Evolutionary conservation across 1,284 basidiomycete genomes (phyloP).

Genomic region (Ganoderma lucidum): DNA sequence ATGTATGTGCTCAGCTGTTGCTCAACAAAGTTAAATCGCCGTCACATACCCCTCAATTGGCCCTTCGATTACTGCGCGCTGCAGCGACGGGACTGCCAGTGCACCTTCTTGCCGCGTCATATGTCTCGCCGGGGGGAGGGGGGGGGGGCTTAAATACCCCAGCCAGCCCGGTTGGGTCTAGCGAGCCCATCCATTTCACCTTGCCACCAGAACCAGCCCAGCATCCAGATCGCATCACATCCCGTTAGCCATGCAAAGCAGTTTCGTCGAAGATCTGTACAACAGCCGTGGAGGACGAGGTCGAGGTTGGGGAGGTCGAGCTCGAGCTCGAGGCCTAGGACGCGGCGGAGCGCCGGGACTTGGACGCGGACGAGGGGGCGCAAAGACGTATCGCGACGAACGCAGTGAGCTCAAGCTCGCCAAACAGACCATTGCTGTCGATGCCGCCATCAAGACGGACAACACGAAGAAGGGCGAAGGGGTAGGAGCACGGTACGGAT

Average conservation of each 20-base stretch:
- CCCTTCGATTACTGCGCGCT: background rate
- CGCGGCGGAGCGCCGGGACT: background rate
- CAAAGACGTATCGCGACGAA: background rate
- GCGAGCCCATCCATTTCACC: background rate
- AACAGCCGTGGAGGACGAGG: slow-evolving; percentile 3
- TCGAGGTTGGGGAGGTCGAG: background rate
- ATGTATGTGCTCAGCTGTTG: background rate
- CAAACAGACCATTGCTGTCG: background rate
- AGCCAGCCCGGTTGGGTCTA: background rate
- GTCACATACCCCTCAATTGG: background rate
- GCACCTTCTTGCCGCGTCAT: background rate
- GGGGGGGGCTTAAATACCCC: background rate
- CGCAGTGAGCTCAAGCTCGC: background rate
- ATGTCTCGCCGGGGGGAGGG: background rate
- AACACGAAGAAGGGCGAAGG: background rate
- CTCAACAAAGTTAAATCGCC: background rate
- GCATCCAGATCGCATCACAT: background rate
- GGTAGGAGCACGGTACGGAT: background rate
- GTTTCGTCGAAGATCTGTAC: background rate
- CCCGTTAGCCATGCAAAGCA: background rate
- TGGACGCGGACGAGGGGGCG: slow-evolving; percentile 6
- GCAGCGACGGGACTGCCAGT: background rate
- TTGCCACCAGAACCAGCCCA: background rate
- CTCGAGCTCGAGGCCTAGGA: background rate
- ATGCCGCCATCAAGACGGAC: background rate